phyloP scores from a whole-genome alignment of 2,329 filamentous ascomycete species.

The Nemania sp. region DNA sequence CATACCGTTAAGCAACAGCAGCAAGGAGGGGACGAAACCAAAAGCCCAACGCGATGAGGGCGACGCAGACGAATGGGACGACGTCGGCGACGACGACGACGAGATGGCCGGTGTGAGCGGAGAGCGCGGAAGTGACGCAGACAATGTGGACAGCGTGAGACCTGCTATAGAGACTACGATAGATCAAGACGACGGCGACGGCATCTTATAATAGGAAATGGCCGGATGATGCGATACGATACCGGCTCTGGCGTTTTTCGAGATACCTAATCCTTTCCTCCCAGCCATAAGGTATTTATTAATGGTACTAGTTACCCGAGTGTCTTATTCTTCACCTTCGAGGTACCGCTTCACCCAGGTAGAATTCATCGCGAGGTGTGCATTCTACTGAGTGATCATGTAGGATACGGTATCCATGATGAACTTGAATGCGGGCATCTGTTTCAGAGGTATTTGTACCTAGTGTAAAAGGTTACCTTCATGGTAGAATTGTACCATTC shows the following conservation, averaged over 20 bases:
- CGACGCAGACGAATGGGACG: constrained; percentile 29
- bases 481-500: too few relatives aligned
- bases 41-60: constrained; percentile 23
- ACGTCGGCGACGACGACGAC: constrained; percentile 24
- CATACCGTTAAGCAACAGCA: constrained; percentile 24
- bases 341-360: not conserved
- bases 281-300: too few relatives aligned
- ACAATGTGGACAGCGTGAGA: not conserved
- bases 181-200: constrained; percentile 24
- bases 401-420: too few relatives aligned
- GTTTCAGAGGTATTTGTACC: too few relatives aligned
- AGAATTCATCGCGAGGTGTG: too few relatives aligned
- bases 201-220: constrained; percentile 18
- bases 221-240: not conserved
- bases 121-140: constrained; percentile 2
- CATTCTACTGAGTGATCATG: too few relatives aligned
- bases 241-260: constrained; percentile 14
- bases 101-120: constrained; percentile 32
- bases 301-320: too few relatives aligned
- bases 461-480: too few relatives aligned
- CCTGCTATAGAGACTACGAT: constrained; percentile 7
- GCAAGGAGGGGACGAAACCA: constrained; percentile 18
- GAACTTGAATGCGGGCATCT: too few relatives aligned
- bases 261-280: constrained; percentile 1
- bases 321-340: not conserved